Evolutionary conservation across 176 grass and related monocot species (phyloP).

Genomic region (Leersia perrieri): DNA sequence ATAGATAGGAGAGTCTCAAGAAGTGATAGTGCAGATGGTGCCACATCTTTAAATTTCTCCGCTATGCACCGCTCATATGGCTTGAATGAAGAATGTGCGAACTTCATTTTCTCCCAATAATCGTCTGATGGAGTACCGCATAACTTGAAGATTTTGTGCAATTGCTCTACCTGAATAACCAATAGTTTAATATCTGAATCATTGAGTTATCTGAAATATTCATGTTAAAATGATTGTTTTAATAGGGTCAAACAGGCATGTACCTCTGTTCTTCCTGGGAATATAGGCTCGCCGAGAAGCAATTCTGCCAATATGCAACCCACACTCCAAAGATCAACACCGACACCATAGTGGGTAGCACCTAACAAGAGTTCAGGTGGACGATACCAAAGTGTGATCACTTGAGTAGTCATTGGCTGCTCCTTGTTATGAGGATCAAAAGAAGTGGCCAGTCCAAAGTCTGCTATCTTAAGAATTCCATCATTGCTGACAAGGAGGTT

Average conservation of each 20-base stretch:
- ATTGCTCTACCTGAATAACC: slow-evolving; percentile 81
- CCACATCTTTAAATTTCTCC: slow-evolving; percentile 68
- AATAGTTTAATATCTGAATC: not conserved
- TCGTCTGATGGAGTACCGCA: slow-evolving; percentile 82
- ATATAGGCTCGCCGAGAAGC: slow-evolving; percentile 66
- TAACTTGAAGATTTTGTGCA: slow-evolving; percentile 96
- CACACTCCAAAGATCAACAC: slow-evolving; percentile 96
- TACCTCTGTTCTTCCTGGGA: slow-evolving; percentile 90
- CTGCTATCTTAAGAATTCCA: slow-evolving; percentile 90
- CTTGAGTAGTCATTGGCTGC: slow-evolving; percentile 74
- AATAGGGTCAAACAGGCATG: not conserved
- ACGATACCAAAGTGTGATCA: slow-evolving; percentile 98
- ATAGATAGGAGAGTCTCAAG: slow-evolving; percentile 81
- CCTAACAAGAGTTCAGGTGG: slow-evolving; percentile 91
- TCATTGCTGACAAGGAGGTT: slow-evolving; percentile 78
- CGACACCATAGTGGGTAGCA: slow-evolving; percentile 68
- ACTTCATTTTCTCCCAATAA: slow-evolving; percentile 76
- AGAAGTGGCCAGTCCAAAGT: slow-evolving; percentile 81
- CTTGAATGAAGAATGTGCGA: slow-evolving; percentile 62
- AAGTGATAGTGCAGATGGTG: slow-evolving; percentile 63
- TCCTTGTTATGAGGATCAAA: slow-evolving; percentile 52
- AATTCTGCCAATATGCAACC: slow-evolving; percentile 93
- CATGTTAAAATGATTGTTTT: not conserved
- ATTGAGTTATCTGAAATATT: slow-evolving; percentile 1
- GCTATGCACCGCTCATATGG: slow-evolving; percentile 60